Base-by-base conservation (phyloP, 768 basidiomycete species). In the Auricularia cornea region DNA sequence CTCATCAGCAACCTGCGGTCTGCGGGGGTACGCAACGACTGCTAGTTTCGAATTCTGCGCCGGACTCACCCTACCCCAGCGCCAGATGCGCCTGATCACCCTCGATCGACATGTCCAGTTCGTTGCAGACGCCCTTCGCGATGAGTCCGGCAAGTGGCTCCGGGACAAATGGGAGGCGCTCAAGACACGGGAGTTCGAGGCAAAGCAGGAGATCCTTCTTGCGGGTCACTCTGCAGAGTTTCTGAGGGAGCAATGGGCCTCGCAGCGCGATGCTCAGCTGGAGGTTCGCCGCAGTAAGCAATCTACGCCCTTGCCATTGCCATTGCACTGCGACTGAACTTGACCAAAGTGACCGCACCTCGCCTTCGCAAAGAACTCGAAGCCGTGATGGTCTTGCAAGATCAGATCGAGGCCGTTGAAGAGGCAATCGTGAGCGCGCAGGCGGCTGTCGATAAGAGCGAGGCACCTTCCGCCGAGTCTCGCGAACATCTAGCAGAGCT, bases 91-190 rank as follows among this genome's bases (percentile, higher is more conserved):
- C 35, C 6, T 35, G 35, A 35, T 35, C 35, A 14, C 14, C 14
- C 35, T 35, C 35, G 35, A 35, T 35, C 35, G 35, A 8, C 35
- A 35, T 35, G 14, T 35, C 35, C 10, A 35, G 48, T 52, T 8
- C 11, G 8, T 52, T 52, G 48, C 48, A 11, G 48, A 28, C n/a
- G 8, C 6, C 11, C 10, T 72, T 2, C 63, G 64, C 2, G 66
- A 70, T 16, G 71, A 73, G 14, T 71, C 79, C 3, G 75, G 77
- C 0, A 64, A 67, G 2, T 79, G 76, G 75, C 66, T 79, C 6
- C 63, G 62, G 0, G 66, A 69, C 1, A 65, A 69, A 3, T 66
- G 72, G 5, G 38, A 29, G 12, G 71, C 54, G 10, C 11, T 73
- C 0, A 29, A 63, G 20, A 71, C 71, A 3, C 14, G 59, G 1